Base-by-base conservation (phyloP, 106 monocot genomes). In the Apostasia shenzhenica region DNA sequence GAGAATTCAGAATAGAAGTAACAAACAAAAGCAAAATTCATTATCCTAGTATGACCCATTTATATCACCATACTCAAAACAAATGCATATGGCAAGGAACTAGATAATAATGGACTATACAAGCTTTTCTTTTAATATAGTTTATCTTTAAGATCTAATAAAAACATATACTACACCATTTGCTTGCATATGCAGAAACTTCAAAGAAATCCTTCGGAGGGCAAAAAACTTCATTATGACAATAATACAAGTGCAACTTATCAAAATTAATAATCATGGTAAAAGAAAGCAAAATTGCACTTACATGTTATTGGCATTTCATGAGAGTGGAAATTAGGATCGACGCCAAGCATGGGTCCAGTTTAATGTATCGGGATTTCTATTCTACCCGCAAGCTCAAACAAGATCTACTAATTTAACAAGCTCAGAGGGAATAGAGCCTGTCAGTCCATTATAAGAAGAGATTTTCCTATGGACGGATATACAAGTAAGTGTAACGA, bases 371-470 rank as follows among this genome's bases (percentile, higher is more conserved):
- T n/a, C n/a, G n/a, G n/a, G 79, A 57, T 99, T 93, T 57, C 85
- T 84, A 66, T n/a, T 93, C 90, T 56, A 99, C 71, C 46, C 79
- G 78, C 57, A n/a, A 99, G 72, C 60, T 99, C 85, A n/a, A 64
- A 82, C 72, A 62, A 99, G 83, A 71, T 76, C 85, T 55, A 51
- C n/a, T 49, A 99, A 68, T 40, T 81, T 87, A n/a, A 81, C 75
- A 47, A 99, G 51, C 51, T 87, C 85, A 5, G 63, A 14, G 11
- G 99, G 93, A 56, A 99, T 53, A 51, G 1, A 61, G 47, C 99
- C 92, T 49, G 79, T 83, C 72, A 99, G 66, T 6, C 81, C 89
- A 78, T 99, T 99, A 14, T 80, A 90, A 44, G 85, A n/a, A 99
- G 69, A 71, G n/a, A n/a, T n/a, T n/a, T 99, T 76, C 65, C 99